Evolutionary conservation across 805 yeast genomes (phyloP).

Genomic region (Saturnispora besseyi): DNA sequence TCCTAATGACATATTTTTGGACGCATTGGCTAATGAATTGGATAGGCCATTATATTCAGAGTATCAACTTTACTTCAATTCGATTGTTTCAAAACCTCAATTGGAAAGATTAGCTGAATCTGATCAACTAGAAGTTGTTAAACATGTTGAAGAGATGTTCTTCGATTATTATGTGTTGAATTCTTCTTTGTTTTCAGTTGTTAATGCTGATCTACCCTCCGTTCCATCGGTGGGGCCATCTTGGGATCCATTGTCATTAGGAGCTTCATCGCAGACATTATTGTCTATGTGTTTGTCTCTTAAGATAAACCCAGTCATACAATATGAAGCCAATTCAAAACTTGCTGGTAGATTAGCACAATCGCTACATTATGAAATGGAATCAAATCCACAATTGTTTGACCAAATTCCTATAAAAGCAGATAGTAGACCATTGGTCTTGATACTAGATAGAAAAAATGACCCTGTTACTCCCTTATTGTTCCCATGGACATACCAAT

Average conservation of each 20-base stretch:
- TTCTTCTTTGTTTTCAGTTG: slow-evolving; percentile 44
- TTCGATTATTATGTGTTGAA: slow-evolving; percentile 75
- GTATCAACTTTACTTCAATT: slow-evolving; percentile 73
- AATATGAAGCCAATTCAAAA: slow-evolving; percentile 64
- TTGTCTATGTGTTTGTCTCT: slow-evolving; percentile 58
- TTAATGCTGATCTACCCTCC: slow-evolving; percentile 20
- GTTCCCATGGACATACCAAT: slow-evolving; percentile 96
- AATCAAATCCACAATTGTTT: slow-evolving; percentile 51
- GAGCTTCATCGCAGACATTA: slow-evolving; percentile 34
- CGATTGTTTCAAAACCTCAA: slow-evolving; percentile 63
- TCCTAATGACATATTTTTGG: slow-evolving; percentile 60
- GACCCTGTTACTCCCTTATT: slow-evolving; percentile 92
- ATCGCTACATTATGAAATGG: slow-evolving; percentile 50
- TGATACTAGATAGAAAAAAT: slow-evolving; percentile 72
- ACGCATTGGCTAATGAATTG: slow-evolving; percentile 55
- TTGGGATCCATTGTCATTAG: slow-evolving; percentile 41
- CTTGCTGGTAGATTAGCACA: slow-evolving; percentile 61
- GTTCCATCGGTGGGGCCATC: slow-evolving; percentile 20
- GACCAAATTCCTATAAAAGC: slow-evolving; percentile 44
- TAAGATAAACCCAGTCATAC: slow-evolving; percentile 67
- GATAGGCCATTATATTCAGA: slow-evolving; percentile 68
- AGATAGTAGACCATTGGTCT: slow-evolving; percentile 64
- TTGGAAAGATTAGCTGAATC: slow-evolving; percentile 83
- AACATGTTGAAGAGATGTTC: slow-evolving; percentile 71
- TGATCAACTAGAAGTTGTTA: slow-evolving; percentile 77